Percentiles rank a stretch among this genome's conserved stretches.
These are phyloP conservation scores for Globisporangium heterothallicum DNA, from an alignment of 352 stramenopile genomes.

Conservation along the genomic window DNA sequence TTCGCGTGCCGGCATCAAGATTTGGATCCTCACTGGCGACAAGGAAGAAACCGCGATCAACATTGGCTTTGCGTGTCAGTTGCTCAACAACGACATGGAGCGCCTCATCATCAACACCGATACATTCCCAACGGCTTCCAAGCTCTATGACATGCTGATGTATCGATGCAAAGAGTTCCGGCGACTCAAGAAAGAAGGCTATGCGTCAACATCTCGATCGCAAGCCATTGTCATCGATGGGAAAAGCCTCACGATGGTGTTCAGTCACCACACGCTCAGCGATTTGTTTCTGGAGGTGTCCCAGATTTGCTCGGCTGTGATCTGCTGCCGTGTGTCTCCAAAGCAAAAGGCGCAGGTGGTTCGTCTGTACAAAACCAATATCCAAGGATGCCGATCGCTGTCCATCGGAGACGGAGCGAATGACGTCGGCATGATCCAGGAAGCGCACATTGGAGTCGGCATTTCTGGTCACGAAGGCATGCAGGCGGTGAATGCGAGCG, in stretches of 20 bases:
- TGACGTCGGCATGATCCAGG: constrained; percentile 99
- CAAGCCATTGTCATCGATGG: constrained; percentile 78
- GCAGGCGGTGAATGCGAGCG: constrained; percentile 96
- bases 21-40: constrained; percentile 84
- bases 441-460: constrained; percentile 97
- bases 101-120: constrained; percentile 78
- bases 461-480: constrained; percentile 99
- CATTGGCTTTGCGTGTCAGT: constrained; percentile 93
- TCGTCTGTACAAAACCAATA: constrained; percentile 78
- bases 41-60: constrained; percentile 98
- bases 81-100: constrained; percentile 96
- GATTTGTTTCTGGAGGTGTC: constrained; percentile 85
- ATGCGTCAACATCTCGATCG: not conserved
- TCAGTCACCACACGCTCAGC: constrained; percentile 59
- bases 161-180: constrained; percentile 39
- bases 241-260: constrained; percentile 67
- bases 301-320: constrained; percentile 79
- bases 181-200: constrained; percentile 23
- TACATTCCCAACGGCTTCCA: constrained; percentile 37
- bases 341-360: constrained; percentile 92
- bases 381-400: constrained; percentile 86
- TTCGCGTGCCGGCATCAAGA: constrained; percentile 70
- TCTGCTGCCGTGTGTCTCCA: constrained; percentile 88
- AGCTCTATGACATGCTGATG: constrained; percentile 59
- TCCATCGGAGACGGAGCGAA: constrained; percentile 99